Evolutionary conservation across 257 asterid species (phyloP).

Genomic region (Solanum chiquidenum): DNA sequence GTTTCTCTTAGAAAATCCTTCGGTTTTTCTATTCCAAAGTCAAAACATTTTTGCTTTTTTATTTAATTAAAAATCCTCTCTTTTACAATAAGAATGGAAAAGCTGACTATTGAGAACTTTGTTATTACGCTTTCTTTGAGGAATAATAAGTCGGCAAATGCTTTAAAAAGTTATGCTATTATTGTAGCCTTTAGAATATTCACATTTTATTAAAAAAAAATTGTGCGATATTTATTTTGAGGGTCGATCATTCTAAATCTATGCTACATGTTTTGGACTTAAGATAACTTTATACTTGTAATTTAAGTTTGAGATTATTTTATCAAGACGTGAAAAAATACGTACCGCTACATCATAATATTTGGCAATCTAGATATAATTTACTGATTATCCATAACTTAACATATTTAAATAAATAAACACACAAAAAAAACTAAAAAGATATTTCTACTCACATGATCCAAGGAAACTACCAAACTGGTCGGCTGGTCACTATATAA

Average conservation of each 20-base stretch:
- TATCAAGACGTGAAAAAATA: not conserved
- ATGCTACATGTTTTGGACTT: not conserved
- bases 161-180: not conserved
- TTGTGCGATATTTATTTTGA: not conserved
- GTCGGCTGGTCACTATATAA: not conserved
- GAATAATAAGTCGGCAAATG: not conserved
- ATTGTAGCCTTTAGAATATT: not conserved
- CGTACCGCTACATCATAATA: not conserved
- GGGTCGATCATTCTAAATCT: rapidly evolving
- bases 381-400: not conserved
- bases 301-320: not conserved
- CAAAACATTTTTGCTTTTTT: not conserved
- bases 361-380: not conserved
- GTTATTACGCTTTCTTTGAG: not conserved
- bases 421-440: not conserved
- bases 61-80: not conserved
- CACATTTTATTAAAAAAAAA: too few relatives aligned
- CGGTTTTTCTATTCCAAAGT: not conserved
- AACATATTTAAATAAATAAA: not conserved
- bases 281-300: not conserved
- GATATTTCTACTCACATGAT: not conserved
- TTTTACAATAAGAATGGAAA: not conserved
- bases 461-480: not conserved
- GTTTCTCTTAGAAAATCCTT: not conserved
- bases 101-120: not conserved